phyloP scores from a whole-genome alignment of 352 stramenopile species.

The Pythium aquatile region DNA sequence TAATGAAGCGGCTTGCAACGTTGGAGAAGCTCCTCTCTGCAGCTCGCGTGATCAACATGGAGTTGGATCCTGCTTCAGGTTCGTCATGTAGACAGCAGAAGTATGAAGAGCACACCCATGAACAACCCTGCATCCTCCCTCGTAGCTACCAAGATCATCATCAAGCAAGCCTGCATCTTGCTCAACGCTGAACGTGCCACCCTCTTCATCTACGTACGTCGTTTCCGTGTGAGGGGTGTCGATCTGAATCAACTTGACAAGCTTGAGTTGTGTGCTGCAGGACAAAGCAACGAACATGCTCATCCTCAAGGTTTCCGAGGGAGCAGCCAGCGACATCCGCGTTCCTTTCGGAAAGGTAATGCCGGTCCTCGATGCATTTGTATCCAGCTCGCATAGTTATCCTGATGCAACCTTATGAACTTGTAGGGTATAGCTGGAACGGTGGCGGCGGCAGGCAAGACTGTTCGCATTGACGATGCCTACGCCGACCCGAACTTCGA shows the following conservation, averaged over 20 bases:
- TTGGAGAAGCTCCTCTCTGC: constrained; percentile 80
- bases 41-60: constrained; percentile 78
- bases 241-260: no score
- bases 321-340: constrained; percentile 81
- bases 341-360: constrained; percentile 76
- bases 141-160: constrained; percentile 78
- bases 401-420: background rate
- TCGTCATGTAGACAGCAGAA: background rate
- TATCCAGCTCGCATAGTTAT: no score
- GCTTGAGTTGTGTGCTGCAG: constrained; percentile 23
- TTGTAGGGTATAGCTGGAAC: constrained; percentile 86
- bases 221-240: background rate
- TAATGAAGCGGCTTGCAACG: constrained; percentile 57
- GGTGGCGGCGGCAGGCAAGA: constrained; percentile 74
- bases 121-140: background rate
- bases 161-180: constrained; percentile 84
- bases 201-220: constrained; percentile 82
- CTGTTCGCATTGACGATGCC: constrained; percentile 90
- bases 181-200: constrained; percentile 89
- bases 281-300: constrained; percentile 76
- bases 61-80: constrained; percentile 78
- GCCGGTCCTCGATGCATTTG: no score
- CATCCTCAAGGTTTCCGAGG: constrained; percentile 85
- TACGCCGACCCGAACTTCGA: constrained; percentile 94
- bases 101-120: no score